Base-by-base conservation (phyloP, 371 early-diverging fungal genomes). In the Encephalitozoon romaleae region DNA sequence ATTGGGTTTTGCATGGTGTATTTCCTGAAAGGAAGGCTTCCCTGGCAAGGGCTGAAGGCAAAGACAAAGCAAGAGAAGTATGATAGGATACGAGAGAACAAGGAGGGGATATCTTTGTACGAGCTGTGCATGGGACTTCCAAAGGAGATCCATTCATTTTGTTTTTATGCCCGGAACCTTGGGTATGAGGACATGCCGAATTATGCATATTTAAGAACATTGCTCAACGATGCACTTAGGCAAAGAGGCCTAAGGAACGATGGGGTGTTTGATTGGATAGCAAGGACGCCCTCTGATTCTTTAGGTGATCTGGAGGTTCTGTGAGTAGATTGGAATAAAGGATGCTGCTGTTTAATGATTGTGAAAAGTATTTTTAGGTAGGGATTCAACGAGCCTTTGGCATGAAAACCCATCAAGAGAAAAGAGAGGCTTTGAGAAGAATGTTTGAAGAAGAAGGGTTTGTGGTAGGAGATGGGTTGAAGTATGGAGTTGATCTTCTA, bases 41-140 rank as follows among this genome's bases (percentile, higher is more conserved):
- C 99, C 65, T 99, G 99, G 99, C 98, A 98, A 85, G 98, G 98
- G 21, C 86, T 98, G 59, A 92, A 92, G 85, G 98, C 95, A 11
- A 92, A 90, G 2, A 94, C 93, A 53, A 98, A 96, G 87, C 91
- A 92, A 86, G 93, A 96, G 87, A 98, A 97, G 88, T 97, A 95
- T 86, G 95, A 95, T 82, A 90, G 92, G 66, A 98, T 99, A 83
- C 92, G 93, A 92, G 94, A 97, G 80, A 94, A 92, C 89, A 99
- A 99, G 87, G 92, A 93, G 92, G 92, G 91, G 3, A 94, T 96
- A 12, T 90, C 94, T 9, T 90, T 94, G 0, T 93, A 95, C 73
- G 87, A 91, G 67, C 87, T 99, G n/a, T 95, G 96, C 87, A 89
- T 67, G 49, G 92, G 93, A 11, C 91, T 92, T 81, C 97, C 96